These are phyloP conservation scores for Mortierella hygrophila DNA, from an alignment of 192 early-diverging fungal genomes.

Conservation along the genomic window DNA sequence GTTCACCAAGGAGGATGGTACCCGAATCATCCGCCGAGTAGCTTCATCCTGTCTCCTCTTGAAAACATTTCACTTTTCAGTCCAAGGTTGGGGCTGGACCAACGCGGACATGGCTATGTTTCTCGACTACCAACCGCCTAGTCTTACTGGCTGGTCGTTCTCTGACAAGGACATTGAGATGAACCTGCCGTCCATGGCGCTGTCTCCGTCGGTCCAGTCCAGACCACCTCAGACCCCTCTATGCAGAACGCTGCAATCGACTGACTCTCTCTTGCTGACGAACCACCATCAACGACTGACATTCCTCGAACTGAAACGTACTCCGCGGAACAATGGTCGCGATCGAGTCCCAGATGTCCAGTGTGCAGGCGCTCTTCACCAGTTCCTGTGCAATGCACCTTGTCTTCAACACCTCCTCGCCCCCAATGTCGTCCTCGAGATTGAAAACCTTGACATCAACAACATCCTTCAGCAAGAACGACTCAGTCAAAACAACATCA, in stretches of 20 bases:
- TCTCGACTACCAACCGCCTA: not conserved
- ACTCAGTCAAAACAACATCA: not conserved
- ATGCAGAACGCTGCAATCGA: not conserved
- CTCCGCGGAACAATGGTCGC: not conserved
- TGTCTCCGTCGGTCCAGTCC: not conserved
- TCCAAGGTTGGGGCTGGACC: not conserved
- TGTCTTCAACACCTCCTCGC: constrained; percentile 7
- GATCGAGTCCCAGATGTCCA: not conserved
- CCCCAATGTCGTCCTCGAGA: constrained; percentile 1
- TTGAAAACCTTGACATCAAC: constrained; percentile 14
- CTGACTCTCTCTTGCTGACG: not conserved
- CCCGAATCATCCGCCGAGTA: not conserved
- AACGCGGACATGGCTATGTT: not conserved
- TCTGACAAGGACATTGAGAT: constrained; percentile 6
- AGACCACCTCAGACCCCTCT: not conserved
- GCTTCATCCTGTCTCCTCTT: not conserved
- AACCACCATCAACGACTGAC: constrained; percentile 9
- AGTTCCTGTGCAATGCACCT: constrained; percentile 6
- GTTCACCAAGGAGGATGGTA: not conserved
- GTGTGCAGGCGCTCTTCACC: constrained; percentile 6
- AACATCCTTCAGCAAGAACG: not conserved
- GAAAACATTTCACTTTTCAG: not conserved
- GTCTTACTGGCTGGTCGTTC: constrained; percentile 4
- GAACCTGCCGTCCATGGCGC: not conserved
- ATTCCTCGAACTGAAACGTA: not conserved